Evolutionary conservation across 2,329 filamentous ascomycete species (phyloP), one percentile per base, ranked within the genome.

Genomic region (Leptodontidium sp.): DNA sequence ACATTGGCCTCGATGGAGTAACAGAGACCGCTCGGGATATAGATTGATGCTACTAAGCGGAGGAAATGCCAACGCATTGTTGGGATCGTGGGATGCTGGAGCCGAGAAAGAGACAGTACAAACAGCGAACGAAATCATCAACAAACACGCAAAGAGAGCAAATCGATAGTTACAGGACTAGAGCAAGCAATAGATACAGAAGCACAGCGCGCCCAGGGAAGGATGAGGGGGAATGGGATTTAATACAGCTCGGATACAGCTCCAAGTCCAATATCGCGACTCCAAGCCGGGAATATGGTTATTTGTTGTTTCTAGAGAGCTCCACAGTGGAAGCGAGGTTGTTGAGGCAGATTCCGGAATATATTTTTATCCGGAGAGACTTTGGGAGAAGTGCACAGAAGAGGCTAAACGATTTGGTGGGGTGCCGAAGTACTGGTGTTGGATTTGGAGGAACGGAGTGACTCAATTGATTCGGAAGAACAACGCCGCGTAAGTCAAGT

Each of bases 21-120:
- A 15, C 45, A 66, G 15, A 55, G 50, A 57, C 26, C 21, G 9
- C 66, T 52, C 1, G 40, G 58, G 43, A 64, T 6, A 49, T 4
- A 5, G 43, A 67, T 50, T 52, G 52, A 64, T 64, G 66, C 61
- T 53, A 45, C 40, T 50, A 64, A 55, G 29, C 29, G 35, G 29
- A n/a, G 14, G 15, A 35, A 55, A 1, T n/a, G 4, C 26, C 52
- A 55, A n/a, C 29, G 52, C 52, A 35, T 55, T 55, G 52, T 32
- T 32, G 29, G 29, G 29, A 32, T 3, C 29, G 29, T 26, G 29
- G n/a, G 52, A 35, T 55, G 14, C 8, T 55, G 14, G 15, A 12
- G 29, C 35, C 26, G 26, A 53, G 11, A 35, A 55, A 35, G 7
- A 1, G 52, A n/a, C 52, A 4, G 52, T 15, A 35, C 12, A 35